Conservation (phyloP, 1,284 basidiomycete species). For the Austropuccinia psidii region DNA sequence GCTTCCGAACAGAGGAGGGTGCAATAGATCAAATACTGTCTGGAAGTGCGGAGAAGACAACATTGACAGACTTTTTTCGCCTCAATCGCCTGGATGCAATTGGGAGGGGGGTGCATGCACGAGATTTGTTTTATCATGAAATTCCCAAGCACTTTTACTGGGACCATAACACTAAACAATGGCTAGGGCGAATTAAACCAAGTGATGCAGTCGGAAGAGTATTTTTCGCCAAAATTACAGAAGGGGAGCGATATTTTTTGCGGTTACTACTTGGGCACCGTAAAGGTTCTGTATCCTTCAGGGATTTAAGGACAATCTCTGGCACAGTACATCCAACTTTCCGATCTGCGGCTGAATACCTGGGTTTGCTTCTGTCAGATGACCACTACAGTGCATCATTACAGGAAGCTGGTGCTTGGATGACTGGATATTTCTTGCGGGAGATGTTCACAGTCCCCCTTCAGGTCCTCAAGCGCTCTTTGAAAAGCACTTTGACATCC, state of each 20-base stretch:
- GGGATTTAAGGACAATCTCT: conserved; percentile 46
- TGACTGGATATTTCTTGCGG: background rate
- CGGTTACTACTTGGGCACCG: conserved; percentile 49
- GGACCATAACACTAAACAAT: conserved; percentile 38
- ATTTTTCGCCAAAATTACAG: conserved; percentile 47
- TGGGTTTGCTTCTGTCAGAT: conserved; percentile 47
- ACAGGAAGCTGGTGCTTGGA: conserved; percentile 47
- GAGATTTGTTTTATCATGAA: background rate
- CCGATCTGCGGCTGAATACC: conserved; percentile 49
- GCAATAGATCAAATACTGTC: conserved; percentile 38
- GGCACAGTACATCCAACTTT: conserved; percentile 45
- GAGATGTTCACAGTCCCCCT: background rate
- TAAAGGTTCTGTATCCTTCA: conserved; percentile 49
- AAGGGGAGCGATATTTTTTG: conserved; percentile 50
- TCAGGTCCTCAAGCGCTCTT: background rate
- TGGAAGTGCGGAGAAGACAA: background rate
- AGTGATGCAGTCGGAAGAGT: conserved; percentile 48
- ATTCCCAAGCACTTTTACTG: background rate
- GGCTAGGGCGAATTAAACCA: too few species aligned
- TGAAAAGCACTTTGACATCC: background rate
- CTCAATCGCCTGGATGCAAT: conserved; percentile 49
- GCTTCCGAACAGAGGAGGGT: conserved; percentile 40
- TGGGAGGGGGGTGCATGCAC: background rate
- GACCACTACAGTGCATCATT: conserved; percentile 51
- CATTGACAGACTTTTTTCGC: background rate